phyloP scores from a whole-genome alignment of 768 basidiomycete species.

The Hemileccinum rubropunctum region DNA sequence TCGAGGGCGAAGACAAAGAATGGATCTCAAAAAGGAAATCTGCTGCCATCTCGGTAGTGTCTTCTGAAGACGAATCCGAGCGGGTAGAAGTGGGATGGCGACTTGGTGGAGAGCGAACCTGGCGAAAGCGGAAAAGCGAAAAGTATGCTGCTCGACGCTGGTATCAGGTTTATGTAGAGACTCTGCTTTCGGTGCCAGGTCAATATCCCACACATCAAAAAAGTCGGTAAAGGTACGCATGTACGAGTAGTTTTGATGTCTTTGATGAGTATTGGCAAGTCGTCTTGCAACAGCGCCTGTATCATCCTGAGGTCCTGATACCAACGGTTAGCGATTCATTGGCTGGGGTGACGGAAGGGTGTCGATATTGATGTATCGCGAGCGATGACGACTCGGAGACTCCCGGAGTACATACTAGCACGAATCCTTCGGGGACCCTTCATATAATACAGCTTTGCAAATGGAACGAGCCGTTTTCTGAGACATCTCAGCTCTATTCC shows the following conservation, averaged over 20 bases:
- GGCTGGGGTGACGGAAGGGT: constrained; percentile 69
- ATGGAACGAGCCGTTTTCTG: no score
- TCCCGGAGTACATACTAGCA: no score
- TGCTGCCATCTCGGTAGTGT: constrained; percentile 7
- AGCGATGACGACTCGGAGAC: constrained; percentile 75
- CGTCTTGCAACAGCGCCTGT: constrained; percentile 52
- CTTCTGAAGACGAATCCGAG: constrained; percentile 29
- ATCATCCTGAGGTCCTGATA: constrained; percentile 57
- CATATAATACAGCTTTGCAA: no score
- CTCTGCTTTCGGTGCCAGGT: constrained; percentile 46
- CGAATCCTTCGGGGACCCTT: no score
- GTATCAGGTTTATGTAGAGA: constrained; percentile 16
- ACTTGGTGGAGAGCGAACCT: constrained; percentile 8
- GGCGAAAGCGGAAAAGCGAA: constrained; percentile 50
- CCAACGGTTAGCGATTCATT: constrained; percentile 62
- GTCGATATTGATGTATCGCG: constrained; percentile 64
- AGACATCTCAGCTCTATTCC: no score
- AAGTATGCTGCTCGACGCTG: constrained; percentile 48
- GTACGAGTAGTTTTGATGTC: constrained; percentile 58
- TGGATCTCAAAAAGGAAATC: constrained; percentile 11
- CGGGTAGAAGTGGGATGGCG: constrained; percentile 2
- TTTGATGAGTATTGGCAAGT: constrained; percentile 61
- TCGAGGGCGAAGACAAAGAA: constrained; percentile 25
- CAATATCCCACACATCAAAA: constrained; percentile 79
- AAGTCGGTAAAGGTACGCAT: constrained; percentile 76